Percentiles rank a stretch among this genome's conserved stretches.
Evolutionary conservation across 148 eudicot species (phyloP).

Genomic region (Limonium bicolor): DNA sequence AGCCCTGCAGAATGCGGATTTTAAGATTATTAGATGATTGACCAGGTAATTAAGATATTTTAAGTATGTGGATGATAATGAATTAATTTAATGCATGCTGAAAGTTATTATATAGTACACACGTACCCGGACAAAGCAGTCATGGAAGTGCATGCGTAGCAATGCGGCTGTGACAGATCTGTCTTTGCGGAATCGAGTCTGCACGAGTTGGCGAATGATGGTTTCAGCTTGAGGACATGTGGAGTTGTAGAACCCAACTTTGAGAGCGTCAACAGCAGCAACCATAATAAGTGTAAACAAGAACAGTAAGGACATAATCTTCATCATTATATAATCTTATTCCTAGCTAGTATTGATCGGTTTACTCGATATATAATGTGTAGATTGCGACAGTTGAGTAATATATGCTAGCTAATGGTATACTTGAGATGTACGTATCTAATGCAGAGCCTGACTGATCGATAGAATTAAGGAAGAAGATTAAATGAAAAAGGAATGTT

Average conservation of each 20-base stretch:
- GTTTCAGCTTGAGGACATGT: conserved; percentile 13
- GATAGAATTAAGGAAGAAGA: too few relatives aligned
- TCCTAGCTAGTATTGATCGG: too few relatives aligned
- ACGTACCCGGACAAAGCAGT: conserved; percentile 11
- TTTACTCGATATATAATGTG: too few relatives aligned
- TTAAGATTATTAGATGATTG: neutral
- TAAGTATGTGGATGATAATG: neutral
- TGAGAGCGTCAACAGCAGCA: too few relatives aligned
- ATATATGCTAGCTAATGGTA: too few relatives aligned
- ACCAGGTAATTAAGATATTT: neutral
- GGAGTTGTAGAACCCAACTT: conserved; percentile 5
- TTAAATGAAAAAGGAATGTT: too few relatives aligned
- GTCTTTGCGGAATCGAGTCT: neutral
- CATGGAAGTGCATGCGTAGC: conserved; percentile 16
- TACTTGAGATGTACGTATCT: too few relatives aligned
- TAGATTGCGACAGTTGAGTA: too few relatives aligned
- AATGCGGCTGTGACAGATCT: conserved; percentile 11
- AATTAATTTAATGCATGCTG: neutral
- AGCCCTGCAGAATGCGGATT: conserved; percentile 4
- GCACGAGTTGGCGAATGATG: conserved; percentile 2
- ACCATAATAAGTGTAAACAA: too few relatives aligned
- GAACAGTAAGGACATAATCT: too few relatives aligned
- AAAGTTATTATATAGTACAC: neutral
- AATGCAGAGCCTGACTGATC: too few relatives aligned
- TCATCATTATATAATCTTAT: too few relatives aligned